Evolutionary conservation across 2,329 filamentous ascomycete genomes (phyloP).

Genomic region (Penicillium corylophilum): DNA sequence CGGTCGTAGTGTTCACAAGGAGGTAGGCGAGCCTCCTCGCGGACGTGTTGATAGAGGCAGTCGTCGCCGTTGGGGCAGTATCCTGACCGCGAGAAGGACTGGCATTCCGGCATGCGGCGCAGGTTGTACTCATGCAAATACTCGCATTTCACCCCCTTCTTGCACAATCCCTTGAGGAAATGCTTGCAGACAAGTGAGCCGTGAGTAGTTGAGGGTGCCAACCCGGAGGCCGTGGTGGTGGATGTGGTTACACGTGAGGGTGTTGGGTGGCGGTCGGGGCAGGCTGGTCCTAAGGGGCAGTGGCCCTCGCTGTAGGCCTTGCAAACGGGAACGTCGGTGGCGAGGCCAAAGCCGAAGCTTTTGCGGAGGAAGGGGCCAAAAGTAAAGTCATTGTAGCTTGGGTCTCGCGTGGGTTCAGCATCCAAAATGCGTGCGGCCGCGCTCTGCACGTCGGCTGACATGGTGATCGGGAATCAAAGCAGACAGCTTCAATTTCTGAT

Average conservation of each 20-base stretch:
- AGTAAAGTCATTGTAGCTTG: constrained; percentile 65
- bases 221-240: constrained; percentile 43
- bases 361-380: constrained; percentile 83
- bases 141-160: constrained; percentile 95
- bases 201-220: constrained; percentile 42
- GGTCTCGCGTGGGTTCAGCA: constrained; percentile 36
- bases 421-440: constrained; percentile 37
- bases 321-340: constrained; percentile 76
- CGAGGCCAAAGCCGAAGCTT: constrained; percentile 81
- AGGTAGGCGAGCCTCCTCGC: constrained; percentile 74
- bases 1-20: constrained; percentile 89
- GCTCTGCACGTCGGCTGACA: constrained; percentile 36
- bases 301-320: constrained; percentile 81
- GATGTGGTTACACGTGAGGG: constrained; percentile 46
- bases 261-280: constrained; percentile 75
- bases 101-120: constrained; percentile 97
- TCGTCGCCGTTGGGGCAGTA: constrained; percentile 98
- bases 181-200: constrained; percentile 89
- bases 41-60: constrained; percentile 88
- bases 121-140: constrained; percentile 99
- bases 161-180: constrained; percentile 95
- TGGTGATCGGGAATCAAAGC: constrained; percentile 11
- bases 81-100: constrained; percentile 88
- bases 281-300: constrained; percentile 80
- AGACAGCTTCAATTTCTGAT: neutral